phyloP scores from a whole-genome alignment of 163 green algal species.

The Volvox carteri region DNA sequence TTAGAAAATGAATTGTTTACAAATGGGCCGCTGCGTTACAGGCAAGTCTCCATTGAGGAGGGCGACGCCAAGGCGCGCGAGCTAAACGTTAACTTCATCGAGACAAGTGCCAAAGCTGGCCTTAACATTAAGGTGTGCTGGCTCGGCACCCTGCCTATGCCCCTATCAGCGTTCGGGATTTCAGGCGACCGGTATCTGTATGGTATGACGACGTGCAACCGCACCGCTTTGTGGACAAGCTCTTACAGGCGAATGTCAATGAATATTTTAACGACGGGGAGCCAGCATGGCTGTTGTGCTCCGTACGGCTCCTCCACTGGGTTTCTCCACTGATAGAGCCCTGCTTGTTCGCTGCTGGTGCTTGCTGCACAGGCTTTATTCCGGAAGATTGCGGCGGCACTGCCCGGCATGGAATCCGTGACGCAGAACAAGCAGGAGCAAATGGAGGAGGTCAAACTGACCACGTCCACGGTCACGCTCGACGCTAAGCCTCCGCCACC shows the following conservation, averaged over 20 bases:
- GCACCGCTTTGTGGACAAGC: too few relatives aligned
- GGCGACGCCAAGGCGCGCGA: constrained; percentile 97
- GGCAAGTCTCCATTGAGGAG: constrained; percentile 98
- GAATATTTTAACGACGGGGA: background rate
- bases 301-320: background rate
- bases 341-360: background rate
- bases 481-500: constrained; percentile 56
- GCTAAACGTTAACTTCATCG: constrained; percentile 98
- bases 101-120: constrained; percentile 97
- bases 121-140: constrained; percentile 97
- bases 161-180: too few relatives aligned
- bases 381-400: constrained; percentile 95
- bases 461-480: constrained; percentile 58
- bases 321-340: background rate
- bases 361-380: constrained; percentile 91
- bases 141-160: too few relatives aligned
- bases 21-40: too few relatives aligned
- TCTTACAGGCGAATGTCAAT: background rate
- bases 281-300: background rate
- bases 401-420: constrained; percentile 95
- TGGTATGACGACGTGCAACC: too few relatives aligned
- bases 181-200: too few relatives aligned
- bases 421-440: constrained; percentile 77
- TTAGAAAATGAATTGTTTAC: too few relatives aligned
- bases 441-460: constrained; percentile 74